Evolutionary conservation across 495 filamentous ascomycete genomes (phyloP).

Genomic region (Trichoderma gamsii): DNA sequence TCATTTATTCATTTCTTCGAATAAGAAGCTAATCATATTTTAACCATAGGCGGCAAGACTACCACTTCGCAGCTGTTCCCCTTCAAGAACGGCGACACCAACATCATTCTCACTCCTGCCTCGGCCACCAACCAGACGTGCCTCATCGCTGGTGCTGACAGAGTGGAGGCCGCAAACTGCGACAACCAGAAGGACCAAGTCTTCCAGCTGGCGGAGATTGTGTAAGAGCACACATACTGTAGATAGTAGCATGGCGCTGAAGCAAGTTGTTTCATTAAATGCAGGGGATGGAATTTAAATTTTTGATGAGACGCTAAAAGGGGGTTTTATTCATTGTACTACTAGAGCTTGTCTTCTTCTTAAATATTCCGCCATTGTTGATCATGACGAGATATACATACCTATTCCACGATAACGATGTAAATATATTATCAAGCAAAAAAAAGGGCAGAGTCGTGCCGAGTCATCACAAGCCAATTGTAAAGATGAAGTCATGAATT

Average conservation of each 20-base stretch:
- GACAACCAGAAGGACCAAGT: neutral
- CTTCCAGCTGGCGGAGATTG: constrained; percentile 12
- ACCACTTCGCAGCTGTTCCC: constrained; percentile 38
- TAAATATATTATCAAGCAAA: neutral
- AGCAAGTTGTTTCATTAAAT: neutral
- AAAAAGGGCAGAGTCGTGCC: too few species aligned
- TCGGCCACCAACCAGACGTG: neutral
- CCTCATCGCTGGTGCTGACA: neutral
- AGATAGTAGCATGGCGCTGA: neutral
- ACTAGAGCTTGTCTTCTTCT: neutral
- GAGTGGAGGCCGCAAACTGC: constrained; percentile 5
- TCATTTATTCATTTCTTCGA: constrained; percentile 8
- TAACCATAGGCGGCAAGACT: constrained; percentile 34
- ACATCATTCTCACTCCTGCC: neutral
- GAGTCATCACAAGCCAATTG: neutral
- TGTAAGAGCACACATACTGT: neutral
- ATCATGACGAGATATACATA: neutral
- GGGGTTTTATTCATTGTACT: neutral
- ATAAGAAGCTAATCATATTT: constrained; percentile 17
- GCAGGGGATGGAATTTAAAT: neutral
- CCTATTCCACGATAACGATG: neutral
- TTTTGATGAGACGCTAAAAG: neutral
- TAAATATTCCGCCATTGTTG: neutral
- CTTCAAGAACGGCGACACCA: constrained; percentile 25
- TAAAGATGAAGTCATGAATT: neutral